Base-by-base conservation (phyloP, 148 eudicot species). In the Rhododendron griersonianum region DNA sequence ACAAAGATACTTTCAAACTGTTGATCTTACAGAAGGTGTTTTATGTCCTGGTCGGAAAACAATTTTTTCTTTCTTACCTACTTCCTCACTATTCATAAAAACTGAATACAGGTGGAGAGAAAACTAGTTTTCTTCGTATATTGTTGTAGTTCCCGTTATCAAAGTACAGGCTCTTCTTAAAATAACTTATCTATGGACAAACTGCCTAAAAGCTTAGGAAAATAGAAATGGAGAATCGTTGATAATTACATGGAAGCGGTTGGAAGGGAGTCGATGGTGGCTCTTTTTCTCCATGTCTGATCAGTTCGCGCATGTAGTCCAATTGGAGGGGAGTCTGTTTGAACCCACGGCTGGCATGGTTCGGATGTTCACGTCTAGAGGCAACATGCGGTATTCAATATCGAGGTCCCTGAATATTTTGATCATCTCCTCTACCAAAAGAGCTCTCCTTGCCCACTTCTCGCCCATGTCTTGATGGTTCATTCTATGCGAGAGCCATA, bases 381-480 rank as follows among this genome's bases (percentile, higher is more conserved):
- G 95, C 76, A 90, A 87, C 92, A 95, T 88, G 3, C 95, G 94
- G 75, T 94, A 95, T 65, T 95, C 95, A 25, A 95, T 92, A 51
- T 95, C 94, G 2, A 93, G 93, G 44, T 92, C 95, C 84, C 78
- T 90, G 85, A 93, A 93, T 44, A 88, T 86, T 89, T 90, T 92
- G 37, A 95, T 37, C 94, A 94, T 92, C 84, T 94, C 96, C 76
- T 95, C 98, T 0, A 93, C 91, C 28, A 95, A 86, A 87, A 90
- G 88, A 41, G 92, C 91, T 89, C 98, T 88, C 81, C 98, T 91
- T 15, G 53, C 87, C 91, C 91, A 95, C 84, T 91, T 91, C 88
- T 94, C 95, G 0, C 95, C 96, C 96, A 94, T 94, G 88, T 95
- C 92, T 69, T 95, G 98, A 83, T 90, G 90, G 82, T 95, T 95